Evolutionary conservation across 805 yeast genomes (phyloP), one percentile per base, ranked within the genome.

Genomic region (Pichia rugopelliculosa): DNA sequence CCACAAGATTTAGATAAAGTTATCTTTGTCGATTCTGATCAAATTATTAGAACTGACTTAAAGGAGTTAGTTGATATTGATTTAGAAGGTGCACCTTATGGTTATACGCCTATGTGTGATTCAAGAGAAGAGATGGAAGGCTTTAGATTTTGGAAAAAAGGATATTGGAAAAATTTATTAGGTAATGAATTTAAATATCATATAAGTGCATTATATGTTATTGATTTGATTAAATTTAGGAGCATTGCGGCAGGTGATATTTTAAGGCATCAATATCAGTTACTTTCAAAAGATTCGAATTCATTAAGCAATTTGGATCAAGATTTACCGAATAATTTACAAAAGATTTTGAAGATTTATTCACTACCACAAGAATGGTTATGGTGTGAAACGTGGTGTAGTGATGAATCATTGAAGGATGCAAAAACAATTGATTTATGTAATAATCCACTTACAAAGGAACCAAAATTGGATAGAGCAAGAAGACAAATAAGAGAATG

Each of bases 301-400:
- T 89, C 96, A 0, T 69, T 93, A 48, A 75, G 87, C 11, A 88
- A 87, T 58, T 72, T 90, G 50, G 98, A 89, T 60, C 97, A 91
- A 61, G 98, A 93, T 61, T 73, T 91, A 51, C 89, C 96, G n/a
- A 93, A 91, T 64, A 86, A 87, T 59, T 56, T 90, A 56, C 98
- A 93, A 64, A 57, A 70, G 21, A 62, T 65, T 25, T 64, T 91
- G 26, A 83, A 82, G 43, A 88, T 88, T 18, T 76, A 70, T 57
- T 82, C 93, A 9, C 68, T 87, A 39, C 86, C 88, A 3, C 82
- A 82, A 55, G 90, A 86, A 40, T 87, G 95, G 95, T 68, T 87
- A 36, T 88, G 96, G 96, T 88, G 95, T 66, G 96, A 87, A 59
- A 87, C 96, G 0, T 87, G 96, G 96, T 86, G 96, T 62, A 72